These are phyloP conservation scores for Scolecobasidium constrictum DNA, from an alignment of 2,329 filamentous ascomycete genomes.

Conservation along the genomic window DNA sequence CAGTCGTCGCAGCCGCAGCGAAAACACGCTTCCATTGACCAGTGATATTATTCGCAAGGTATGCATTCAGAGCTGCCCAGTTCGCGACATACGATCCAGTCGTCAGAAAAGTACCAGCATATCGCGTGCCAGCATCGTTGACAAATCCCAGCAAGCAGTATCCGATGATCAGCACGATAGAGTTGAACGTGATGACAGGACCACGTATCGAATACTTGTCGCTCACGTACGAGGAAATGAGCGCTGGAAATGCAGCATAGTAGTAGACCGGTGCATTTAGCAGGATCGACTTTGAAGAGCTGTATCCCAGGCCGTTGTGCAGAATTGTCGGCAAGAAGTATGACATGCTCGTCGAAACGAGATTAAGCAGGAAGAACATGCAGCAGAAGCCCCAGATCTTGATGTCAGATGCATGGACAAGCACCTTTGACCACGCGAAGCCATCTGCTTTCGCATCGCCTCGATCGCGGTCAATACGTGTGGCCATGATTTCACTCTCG, in stretches of 20 bases:
- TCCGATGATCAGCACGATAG: slow-evolving; percentile 48
- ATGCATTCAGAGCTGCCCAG: slow-evolving; percentile 56
- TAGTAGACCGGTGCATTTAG: slow-evolving; percentile 10
- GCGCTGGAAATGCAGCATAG: slow-evolving; percentile 7
- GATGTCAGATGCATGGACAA: slow-evolving; percentile 45
- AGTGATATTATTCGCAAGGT: slow-evolving; percentile 51
- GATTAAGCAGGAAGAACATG: slow-evolving; percentile 56
- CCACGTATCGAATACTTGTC: slow-evolving; percentile 51
- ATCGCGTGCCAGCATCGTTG: slow-evolving; percentile 48
- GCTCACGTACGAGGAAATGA: slow-evolving; percentile 29
- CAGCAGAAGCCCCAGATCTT: slow-evolving; percentile 56
- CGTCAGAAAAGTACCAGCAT: slow-evolving; percentile 53
- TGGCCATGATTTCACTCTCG: slow-evolving; percentile 46
- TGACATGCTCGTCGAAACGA: slow-evolving; percentile 53
- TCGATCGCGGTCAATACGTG: slow-evolving; percentile 49
- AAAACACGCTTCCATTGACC: slow-evolving; percentile 55
- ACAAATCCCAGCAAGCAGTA: slow-evolving; percentile 57
- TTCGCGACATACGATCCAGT: slow-evolving; percentile 60
- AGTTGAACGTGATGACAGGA: slow-evolving; percentile 56
- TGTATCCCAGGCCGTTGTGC: slow-evolving; percentile 44
- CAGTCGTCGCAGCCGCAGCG: slow-evolving; percentile 48
- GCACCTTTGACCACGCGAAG: slow-evolving; percentile 42
- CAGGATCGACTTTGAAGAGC: slow-evolving; percentile 29
- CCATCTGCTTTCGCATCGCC: slow-evolving; percentile 47
- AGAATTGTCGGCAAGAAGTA: slow-evolving; percentile 57